Conservation (phyloP, 2,329 filamentous ascomycete genomes). For the Microdochium bolleyi region DNA sequence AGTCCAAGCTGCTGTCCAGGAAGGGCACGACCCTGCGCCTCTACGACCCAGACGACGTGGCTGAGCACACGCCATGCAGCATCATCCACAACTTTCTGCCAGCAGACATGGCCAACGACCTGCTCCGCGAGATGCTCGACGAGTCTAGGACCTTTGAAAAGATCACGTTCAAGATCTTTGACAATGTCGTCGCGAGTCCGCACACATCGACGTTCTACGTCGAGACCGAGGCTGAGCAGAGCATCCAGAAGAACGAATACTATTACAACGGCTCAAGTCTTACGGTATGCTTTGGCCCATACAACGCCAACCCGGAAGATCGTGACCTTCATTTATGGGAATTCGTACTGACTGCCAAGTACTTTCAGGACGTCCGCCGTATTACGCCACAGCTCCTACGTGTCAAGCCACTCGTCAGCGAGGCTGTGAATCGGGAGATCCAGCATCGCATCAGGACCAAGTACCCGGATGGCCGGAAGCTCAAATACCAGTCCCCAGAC, state of each 20-base stretch:
- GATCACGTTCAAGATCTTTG: conserved; percentile 78
- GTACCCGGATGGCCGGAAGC: conserved; percentile 64
- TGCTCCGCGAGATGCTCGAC: conserved; percentile 67
- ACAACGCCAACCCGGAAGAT: too few relatives aligned
- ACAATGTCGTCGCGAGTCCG: conserved; percentile 75
- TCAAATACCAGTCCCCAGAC: conserved; percentile 66
- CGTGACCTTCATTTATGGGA: too few relatives aligned
- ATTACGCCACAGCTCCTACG: conserved; percentile 67
- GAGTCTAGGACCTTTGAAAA: conserved; percentile 66
- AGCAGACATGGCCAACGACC: conserved; percentile 57
- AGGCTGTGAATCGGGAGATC: conserved; percentile 73
- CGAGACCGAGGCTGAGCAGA: conserved; percentile 60
- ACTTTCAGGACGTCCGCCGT: conserved; percentile 59
- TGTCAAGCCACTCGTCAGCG: conserved; percentile 63
- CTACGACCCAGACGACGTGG: conserved; percentile 74
- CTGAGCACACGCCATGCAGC: conserved; percentile 78
- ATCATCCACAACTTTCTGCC: conserved; percentile 90
- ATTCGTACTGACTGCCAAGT: background rate
- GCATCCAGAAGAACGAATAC: conserved; percentile 69
- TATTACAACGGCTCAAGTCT: conserved; percentile 75
- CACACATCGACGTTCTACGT: conserved; percentile 83
- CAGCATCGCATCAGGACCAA: conserved; percentile 56
- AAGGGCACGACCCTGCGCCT: conserved; percentile 80
- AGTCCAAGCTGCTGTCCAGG: conserved; percentile 49
- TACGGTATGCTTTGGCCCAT: conserved; percentile 38